Evolutionary conservation across 2,329 filamentous ascomycete species (phyloP).

Genomic region (Tolypocladium amazonense): DNA sequence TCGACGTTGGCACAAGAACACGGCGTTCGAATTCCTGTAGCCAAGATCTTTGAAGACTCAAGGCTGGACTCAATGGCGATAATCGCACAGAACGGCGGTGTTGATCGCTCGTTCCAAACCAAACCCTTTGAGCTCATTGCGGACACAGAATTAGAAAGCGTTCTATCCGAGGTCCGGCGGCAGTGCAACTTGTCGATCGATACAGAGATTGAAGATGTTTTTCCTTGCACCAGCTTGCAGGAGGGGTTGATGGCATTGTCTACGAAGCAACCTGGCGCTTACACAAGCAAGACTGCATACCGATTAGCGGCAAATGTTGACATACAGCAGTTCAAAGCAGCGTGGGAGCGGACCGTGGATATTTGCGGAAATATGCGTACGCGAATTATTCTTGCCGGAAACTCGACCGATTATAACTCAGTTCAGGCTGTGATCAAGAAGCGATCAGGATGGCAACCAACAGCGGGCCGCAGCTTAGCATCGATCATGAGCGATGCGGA

Average conservation of each 20-base stretch:
- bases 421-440: not conserved
- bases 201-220: not conserved
- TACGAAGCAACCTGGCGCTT: not conserved
- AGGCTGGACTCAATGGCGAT: not conserved
- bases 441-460: not conserved
- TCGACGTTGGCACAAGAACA: not conserved
- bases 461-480: not conserved
- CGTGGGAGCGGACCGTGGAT: not conserved
- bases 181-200: not conserved
- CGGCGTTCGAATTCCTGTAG: not conserved
- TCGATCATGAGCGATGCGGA: not conserved
- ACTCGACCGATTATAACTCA: not conserved
- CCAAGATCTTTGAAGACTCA: not conserved
- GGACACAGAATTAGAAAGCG: not conserved
- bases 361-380: not conserved
- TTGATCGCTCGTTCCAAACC: not conserved
- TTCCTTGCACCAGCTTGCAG: not conserved
- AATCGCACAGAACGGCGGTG: not conserved
- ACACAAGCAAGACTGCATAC: not conserved
- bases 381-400: not conserved
- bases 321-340: not conserved
- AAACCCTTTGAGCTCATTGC: not conserved
- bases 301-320: not conserved
- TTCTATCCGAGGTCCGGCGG: not conserved
- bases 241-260: not conserved